These are phyloP conservation scores for Populus ilicifolia DNA, from an alignment of 345 rosid species.

Conservation along the genomic window DNA sequence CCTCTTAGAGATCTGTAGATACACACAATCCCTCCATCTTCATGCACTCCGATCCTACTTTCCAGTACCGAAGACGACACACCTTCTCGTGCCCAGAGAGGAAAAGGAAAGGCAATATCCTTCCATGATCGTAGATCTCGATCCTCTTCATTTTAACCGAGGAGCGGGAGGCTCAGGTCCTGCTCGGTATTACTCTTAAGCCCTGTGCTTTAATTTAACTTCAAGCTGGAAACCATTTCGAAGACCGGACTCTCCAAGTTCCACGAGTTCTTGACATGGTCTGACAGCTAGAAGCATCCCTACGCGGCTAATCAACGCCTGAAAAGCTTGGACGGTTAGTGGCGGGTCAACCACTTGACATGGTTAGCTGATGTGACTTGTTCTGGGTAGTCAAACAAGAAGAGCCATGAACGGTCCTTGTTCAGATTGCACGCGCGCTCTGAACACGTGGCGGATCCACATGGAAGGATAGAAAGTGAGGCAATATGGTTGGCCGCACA, in stretches of 20 bases:
- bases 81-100: not conserved
- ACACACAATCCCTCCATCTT: not conserved
- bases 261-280: not conserved
- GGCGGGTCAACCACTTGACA: constrained; percentile 5
- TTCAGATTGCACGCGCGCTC: not conserved
- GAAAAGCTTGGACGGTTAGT: not conserved
- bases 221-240: not conserved
- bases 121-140: not conserved
- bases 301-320: constrained; percentile 8
- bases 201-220: no score
- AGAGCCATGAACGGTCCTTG: not conserved
- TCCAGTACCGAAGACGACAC: not conserved
- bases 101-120: not conserved
- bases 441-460: not conserved
- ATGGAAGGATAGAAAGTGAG: not conserved
- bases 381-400: not conserved
- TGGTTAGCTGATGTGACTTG: not conserved
- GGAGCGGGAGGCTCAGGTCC: not conserved
- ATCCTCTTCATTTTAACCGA: not conserved
- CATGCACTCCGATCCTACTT: not conserved
- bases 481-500: not conserved
- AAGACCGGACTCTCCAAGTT: not conserved
- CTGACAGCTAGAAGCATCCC: not conserved
- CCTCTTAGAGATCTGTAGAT: not conserved
- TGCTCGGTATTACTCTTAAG: no score